These are phyloP conservation scores for Boletus subparvulus DNA, from an alignment of 768 basidiomycete genomes.

Conservation along the genomic window DNA sequence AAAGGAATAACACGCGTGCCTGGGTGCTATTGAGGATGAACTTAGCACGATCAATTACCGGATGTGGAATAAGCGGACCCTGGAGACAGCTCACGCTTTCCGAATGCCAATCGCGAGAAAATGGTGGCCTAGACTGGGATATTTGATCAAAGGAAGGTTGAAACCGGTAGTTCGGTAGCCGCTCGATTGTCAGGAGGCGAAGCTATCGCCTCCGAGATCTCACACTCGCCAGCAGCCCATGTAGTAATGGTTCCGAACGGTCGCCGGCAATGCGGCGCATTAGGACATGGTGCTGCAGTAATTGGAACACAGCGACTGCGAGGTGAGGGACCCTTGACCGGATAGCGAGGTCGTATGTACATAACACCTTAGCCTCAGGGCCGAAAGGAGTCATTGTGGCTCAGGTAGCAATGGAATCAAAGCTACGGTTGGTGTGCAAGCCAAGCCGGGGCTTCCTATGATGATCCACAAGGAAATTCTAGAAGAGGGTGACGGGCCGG, in stretches of 20 bases:
- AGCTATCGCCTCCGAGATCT: slow-evolving; percentile 37
- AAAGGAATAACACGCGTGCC: slow-evolving; percentile 27
- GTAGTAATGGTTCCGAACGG: slow-evolving; percentile 31
- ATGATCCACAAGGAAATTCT: slow-evolving; percentile 27
- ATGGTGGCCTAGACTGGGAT: slow-evolving; percentile 27
- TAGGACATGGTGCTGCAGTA: slow-evolving; percentile 16
- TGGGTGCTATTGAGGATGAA: slow-evolving; percentile 10
- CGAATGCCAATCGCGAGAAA: slow-evolving; percentile 28
- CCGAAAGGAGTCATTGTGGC: not conserved
- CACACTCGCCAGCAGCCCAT: slow-evolving; percentile 27
- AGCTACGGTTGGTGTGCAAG: not conserved
- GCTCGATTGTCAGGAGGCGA: slow-evolving; percentile 35
- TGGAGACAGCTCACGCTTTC: slow-evolving; percentile 29
- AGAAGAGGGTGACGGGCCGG: slow-evolving; percentile 2
- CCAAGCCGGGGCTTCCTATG: slow-evolving; percentile 15
- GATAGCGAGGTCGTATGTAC: slow-evolving; percentile 13
- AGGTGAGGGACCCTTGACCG: slow-evolving; percentile 3
- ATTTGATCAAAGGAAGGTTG: slow-evolving; percentile 29
- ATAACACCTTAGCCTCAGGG: slow-evolving; percentile 17
- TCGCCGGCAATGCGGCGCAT: slow-evolving; percentile 28
- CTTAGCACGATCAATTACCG: slow-evolving; percentile 25
- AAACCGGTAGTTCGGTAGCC: slow-evolving; percentile 31
- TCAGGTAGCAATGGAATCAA: slow-evolving; percentile 7
- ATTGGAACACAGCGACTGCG: slow-evolving; percentile 23
- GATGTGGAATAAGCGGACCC: slow-evolving; percentile 32